phyloP scores from a whole-genome alignment of 2,329 filamentous ascomycete species.

The Epicoccum sorghinum region DNA sequence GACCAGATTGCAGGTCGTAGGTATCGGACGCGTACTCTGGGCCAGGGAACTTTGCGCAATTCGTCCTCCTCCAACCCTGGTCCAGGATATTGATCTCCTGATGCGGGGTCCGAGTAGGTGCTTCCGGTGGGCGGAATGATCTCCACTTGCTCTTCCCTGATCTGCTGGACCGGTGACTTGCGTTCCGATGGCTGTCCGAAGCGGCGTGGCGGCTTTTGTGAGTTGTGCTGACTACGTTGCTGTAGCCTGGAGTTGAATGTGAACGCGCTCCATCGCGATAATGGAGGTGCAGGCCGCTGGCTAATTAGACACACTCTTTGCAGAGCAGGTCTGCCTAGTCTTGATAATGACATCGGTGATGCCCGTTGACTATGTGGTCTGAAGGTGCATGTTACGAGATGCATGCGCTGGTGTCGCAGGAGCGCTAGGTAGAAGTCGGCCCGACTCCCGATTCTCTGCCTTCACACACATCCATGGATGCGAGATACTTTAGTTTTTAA shows the following conservation, averaged over 20 bases:
- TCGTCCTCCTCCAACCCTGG: constrained; percentile 3
- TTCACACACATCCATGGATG: background rate
- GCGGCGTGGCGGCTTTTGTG: constrained; percentile 8
- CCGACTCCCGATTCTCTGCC: background rate
- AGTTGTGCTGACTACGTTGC: constrained; percentile 14
- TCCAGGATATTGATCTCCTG: constrained; percentile 7
- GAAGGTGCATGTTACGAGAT: background rate
- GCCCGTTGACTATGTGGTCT: background rate
- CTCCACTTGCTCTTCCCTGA: constrained; percentile 11
- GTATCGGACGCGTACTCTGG: constrained; percentile 29
- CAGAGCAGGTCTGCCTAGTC: constrained; percentile 2
- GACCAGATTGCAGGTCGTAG: constrained; percentile 40
- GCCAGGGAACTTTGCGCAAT: constrained; percentile 10
- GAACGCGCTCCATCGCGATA: constrained; percentile 1
- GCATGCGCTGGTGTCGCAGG: background rate
- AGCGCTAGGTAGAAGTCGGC: constrained; percentile 3
- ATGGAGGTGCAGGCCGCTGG: background rate
- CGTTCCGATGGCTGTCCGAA: constrained; percentile 11
- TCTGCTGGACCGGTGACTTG: constrained; percentile 11
- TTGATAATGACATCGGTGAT: constrained; percentile 12
- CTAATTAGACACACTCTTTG: background rate
- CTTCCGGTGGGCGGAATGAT: constrained; percentile 1
- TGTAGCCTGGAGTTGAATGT: constrained; percentile 2
- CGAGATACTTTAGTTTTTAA: background rate
- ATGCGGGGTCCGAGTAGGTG: background rate